A percentile compares a stretch with the other conserved stretches of the same genome.
Evolutionary conservation across 306 rosid genomes (phyloP).

Genomic region (Cicer bijugum): DNA sequence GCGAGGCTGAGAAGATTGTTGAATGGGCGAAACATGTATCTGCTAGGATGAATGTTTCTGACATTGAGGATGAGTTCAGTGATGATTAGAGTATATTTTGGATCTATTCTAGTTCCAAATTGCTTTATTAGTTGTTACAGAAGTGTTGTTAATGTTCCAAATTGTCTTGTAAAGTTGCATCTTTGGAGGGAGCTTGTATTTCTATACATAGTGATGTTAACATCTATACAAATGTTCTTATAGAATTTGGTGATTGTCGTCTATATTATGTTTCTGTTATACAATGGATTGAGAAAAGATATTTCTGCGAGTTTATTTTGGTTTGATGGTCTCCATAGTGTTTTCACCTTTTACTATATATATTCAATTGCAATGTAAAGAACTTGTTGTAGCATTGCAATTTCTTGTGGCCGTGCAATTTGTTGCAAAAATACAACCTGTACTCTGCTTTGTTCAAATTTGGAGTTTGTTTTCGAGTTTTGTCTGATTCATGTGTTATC

Average conservation of each 20-base stretch:
- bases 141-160: neutral
- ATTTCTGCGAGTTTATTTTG: neutral
- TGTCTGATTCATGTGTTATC: neutral
- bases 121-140: neutral
- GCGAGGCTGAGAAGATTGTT: conserved; percentile 80
- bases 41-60: conserved; percentile 56
- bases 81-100: conserved; percentile 49
- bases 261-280: neutral
- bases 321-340: neutral
- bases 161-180: neutral
- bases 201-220: neutral
- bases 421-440: conserved; percentile 1
- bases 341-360: neutral
- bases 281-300: neutral
- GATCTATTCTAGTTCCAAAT: neutral
- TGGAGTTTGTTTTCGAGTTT: conserved; percentile 27
- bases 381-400: neutral
- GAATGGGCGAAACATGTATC: conserved; percentile 74
- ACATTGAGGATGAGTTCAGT: conserved; percentile 67
- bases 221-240: conserved; percentile 9
- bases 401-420: neutral
- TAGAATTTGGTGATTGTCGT: neutral
- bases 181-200: neutral
- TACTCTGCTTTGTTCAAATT: neutral
- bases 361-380: neutral